Base-by-base conservation (phyloP, 2,329 filamentous ascomycete genomes). In the Diplodia corticola region DNA sequence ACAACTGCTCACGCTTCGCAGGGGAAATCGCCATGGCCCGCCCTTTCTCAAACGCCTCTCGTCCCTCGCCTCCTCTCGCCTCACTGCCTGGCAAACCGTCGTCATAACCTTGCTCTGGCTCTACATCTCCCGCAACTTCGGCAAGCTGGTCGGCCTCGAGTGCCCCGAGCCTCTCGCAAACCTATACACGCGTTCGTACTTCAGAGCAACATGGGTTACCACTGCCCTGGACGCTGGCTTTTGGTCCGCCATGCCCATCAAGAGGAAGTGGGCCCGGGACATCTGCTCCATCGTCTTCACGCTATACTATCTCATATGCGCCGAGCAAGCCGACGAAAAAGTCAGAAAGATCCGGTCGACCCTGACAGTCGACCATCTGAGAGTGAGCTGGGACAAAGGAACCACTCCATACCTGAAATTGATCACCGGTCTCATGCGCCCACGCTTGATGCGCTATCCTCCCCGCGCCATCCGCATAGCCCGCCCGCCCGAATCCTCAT, bases 191-290 rank as follows among this genome's bases (percentile, higher is more conserved):
- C 85, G 92, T 61, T 89, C 91, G 30, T 99, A 96, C 80, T 99
- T 97, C 77, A 89, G 95, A 57, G 95, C 95, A 65, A 99, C 95
- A 75, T 99, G 95, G 95, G 87, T 98, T 17, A 89, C 95, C 63
- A 99, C 95, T 0, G 95, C 93, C 0, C 80, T 99, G 68, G 95
- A 99, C 73, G 95, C 95, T 5, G 95, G 95, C 1, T 99, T 97
- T 78, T 99, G 95, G 95, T 97, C 93, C 0, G 95, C 95, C 37
- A 99, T 99, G 95, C 90, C 88, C 73, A 93, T 99, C 69, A 87
- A 86, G 66, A 83, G 83, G 55, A 93, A 91, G 72, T 93, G 91
- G 87, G 71, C 97, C 49, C 85, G 93, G 46, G 93, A 98, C 75
- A 75, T 97, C 15, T 87, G 91, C 10, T 93, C 92, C 74, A 83